Evolutionary conservation across 768 basidiomycete species (phyloP), one percentile per base, ranked within the genome.

Genomic region (Aureoboletus auriporus): DNA sequence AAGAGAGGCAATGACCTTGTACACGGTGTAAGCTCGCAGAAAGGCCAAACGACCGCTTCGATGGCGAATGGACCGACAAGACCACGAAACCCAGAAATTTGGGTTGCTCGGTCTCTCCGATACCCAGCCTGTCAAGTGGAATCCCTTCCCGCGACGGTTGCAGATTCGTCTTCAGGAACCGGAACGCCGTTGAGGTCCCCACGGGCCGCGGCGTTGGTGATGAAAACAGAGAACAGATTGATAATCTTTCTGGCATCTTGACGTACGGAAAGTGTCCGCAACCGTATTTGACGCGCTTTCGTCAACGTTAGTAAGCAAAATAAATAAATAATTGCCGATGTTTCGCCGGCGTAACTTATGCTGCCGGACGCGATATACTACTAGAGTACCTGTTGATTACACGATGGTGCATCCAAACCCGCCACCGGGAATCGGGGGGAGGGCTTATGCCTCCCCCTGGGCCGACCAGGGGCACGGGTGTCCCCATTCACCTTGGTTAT

Each of bases 171-270:
- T 38, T 69, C 63, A 1, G 69, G 34, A 40, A 47, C 37, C 8
- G 57, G 64, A 26, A 68, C 72, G 5, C 89, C 89, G 42, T 84
- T 79, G n/a, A 91, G 75, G 8, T 91, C 76, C 70, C 83, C 91
- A 44, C 83, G 83, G 63, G 91, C 89, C 9, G 89, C 89, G 31
- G 89, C 89, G 49, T 84, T 89, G 7, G 86, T 89, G 13, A 92
- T 89, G 63, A 91, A 92, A 47, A 76, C 84, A 1, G 88, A 89
- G 68, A 92, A 92, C n/a, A 88, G 77, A 63, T 91, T 90, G 45
- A 91, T 66, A 38, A 79, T 81, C 66, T 84, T 89, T 9, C 89
- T 23, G 20, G 20, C 20, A 23, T 23, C 20, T 23, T 23, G 20
- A 23, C 20, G 4, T 23, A 4, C 4, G 20, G 20, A 23, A 23